Evolutionary conservation across 768 basidiomycete species (phyloP).

Genomic region (Fibroporia radiculosa): DNA sequence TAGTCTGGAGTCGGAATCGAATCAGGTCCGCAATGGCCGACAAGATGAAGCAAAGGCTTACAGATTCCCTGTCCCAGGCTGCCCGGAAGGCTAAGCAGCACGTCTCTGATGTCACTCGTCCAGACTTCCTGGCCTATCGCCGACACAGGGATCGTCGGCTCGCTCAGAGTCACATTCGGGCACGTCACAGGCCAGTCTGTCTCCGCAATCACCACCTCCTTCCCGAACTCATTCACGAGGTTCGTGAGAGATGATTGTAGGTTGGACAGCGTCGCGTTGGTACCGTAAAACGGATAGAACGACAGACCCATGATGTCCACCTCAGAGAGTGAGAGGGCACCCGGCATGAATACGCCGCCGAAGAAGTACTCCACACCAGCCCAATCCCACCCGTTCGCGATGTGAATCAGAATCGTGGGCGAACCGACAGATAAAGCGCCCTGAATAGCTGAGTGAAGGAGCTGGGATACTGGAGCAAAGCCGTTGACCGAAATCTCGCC

Average conservation of each 20-base stretch:
- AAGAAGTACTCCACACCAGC: conserved; percentile 40
- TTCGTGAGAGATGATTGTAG: conserved; percentile 44
- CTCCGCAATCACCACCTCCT: conserved; percentile 57
- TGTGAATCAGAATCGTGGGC: conserved; percentile 48
- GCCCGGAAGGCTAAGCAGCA: conserved; percentile 31
- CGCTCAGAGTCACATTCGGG: conserved; percentile 35
- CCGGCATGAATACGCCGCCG: conserved; percentile 42
- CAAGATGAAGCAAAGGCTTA: conserved; percentile 5
- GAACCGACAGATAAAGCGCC: conserved; percentile 41
- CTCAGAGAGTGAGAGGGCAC: conserved; percentile 40
- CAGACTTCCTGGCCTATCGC: conserved; percentile 45
- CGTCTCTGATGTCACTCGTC: conserved; percentile 42
- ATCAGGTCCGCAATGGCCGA: background rate
- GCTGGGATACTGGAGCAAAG: conserved; percentile 45
- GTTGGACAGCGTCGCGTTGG: conserved; percentile 43
- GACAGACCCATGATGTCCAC: conserved; percentile 57
- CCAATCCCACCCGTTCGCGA: conserved; percentile 57
- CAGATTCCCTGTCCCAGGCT: conserved; percentile 36
- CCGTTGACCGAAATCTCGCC: conserved; percentile 47
- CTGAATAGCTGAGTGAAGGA: conserved; percentile 51
- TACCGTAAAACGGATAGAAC: conserved; percentile 59
- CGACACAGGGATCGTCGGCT: conserved; percentile 38
- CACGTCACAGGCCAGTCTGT: conserved; percentile 56
- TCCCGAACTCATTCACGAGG: conserved; percentile 39
- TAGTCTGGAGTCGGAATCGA: conserved; percentile 30